Base-by-base conservation (phyloP, 2,329 filamentous ascomycete species). In the Trichoderma arundinaceum region DNA sequence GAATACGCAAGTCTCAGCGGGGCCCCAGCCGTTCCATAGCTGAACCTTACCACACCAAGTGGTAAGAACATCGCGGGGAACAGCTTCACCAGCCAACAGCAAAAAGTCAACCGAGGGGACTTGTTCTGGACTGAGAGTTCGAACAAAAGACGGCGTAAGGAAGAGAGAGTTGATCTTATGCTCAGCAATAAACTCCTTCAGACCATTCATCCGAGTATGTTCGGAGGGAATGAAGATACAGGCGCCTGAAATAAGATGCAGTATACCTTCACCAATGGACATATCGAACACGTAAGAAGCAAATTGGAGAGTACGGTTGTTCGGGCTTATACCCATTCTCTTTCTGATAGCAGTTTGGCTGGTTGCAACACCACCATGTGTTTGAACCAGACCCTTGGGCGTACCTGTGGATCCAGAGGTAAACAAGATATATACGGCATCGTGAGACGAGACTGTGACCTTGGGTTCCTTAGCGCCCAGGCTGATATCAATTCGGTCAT, bases 381-480 rank as follows among this genome's bases (percentile, higher is more conserved):
- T 64, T 44, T 68, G 64, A 0, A 70, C 67, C 1, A 71, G 51
- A 15, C 68, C 82, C 73, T 84, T 85, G 1, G 83, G 83, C 22
- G 74, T 74, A 4, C 83, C 83, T 1, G 83, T 84, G 19, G 79
- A 83, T 17, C 83, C 83, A 7, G 82, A 84, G 28, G 83, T 85
- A 68, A 84, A 85, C 71, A 84, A 79, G 67, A 84, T 80, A 39
- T 71, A 74, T 7, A 32, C 35, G 10, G 54, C 38, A 17, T 61
- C 61, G 35, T 5, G 17, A 17, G 63, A 22, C 10, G 38, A 46
- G 3, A 65, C 44, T 7, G 33, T 1, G 1, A 61, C 32, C 1
- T 51, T 28, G 12, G 63, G 63, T 4, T 48, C 28, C 2, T 39
- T 13, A 19, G 17, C 13, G 10, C 63, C 38, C 8, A 22, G 38